Conservation (phyloP, 768 basidiomycete species). For the Rhizopogon salebrosus region DNA sequence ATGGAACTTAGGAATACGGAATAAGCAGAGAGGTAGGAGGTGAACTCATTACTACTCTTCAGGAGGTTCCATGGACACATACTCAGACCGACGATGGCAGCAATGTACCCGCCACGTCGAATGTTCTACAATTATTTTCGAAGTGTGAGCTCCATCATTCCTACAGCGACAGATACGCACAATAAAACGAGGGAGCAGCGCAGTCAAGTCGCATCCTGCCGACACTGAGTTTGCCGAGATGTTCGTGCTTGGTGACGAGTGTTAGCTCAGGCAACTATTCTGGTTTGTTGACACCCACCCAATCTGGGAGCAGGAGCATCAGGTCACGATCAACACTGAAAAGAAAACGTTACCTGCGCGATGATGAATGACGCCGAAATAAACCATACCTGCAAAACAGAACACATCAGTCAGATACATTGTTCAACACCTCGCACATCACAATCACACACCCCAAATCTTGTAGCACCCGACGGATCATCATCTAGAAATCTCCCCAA, state of each 20-base stretch:
- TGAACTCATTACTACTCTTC: conserved; percentile 69
- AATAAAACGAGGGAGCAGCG: conserved; percentile 72
- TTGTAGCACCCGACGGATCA: conserved; percentile 53
- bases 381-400: conserved; percentile 55
- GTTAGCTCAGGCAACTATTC: conserved; percentile 3
- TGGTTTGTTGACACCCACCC: conserved; percentile 17
- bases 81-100: conserved; percentile 69
- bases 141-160: background rate
- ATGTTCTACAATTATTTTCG: conserved; percentile 48
- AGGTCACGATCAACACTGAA: background rate
- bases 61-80: conserved; percentile 78
- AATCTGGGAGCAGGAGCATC: conserved; percentile 16
- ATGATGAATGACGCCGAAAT: conserved; percentile 76
- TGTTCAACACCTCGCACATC: background rate
- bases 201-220: conserved; percentile 79
- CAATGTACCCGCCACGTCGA: conserved; percentile 78
- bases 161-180: conserved; percentile 29
- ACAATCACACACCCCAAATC: conserved; percentile 49
- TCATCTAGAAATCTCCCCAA: conserved; percentile 65
- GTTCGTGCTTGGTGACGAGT: conserved; percentile 48
- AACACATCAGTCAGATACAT: conserved; percentile 10
- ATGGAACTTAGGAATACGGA: conserved; percentile 80
- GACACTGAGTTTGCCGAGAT: conserved; percentile 81
- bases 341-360: conserved; percentile 45
- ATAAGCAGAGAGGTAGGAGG: conserved; percentile 78